Evolutionary conservation across 306 rosid species (phyloP).

Genomic region (Dicorynia guianensis): DNA sequence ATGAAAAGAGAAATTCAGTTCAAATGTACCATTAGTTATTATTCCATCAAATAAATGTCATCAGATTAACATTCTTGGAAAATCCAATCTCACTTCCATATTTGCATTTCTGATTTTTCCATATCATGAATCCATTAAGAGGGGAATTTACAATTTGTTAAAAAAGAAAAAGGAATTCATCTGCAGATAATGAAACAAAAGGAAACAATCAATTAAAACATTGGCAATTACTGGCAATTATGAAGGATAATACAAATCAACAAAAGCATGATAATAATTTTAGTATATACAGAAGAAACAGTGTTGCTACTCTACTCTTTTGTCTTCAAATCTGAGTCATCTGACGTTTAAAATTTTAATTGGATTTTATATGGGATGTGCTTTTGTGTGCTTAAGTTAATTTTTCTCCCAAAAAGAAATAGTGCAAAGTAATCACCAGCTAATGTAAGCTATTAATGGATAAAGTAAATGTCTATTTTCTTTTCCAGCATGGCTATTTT

Average conservation of each 20-base stretch:
- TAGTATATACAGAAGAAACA: conserved; percentile 1
- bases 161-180: conserved; percentile 1
- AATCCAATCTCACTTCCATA: conserved; percentile 12
- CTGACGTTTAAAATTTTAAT: too few relatives aligned
- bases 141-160: neutral
- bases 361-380: too few relatives aligned
- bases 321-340: neutral
- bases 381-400: neutral
- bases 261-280: neutral
- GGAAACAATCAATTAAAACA: neutral
- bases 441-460: conserved; percentile 13
- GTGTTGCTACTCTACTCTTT: neutral
- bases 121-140: conserved; percentile 10
- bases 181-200: neutral
- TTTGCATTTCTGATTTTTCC: conserved; percentile 3
- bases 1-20: conserved; percentile 33
- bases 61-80: neutral
- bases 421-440: conserved; percentile 21
- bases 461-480: neutral
- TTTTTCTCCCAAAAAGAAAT: conserved; percentile 2
- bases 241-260: neutral
- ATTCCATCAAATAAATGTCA: neutral
- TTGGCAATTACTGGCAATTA: conserved; percentile 7
- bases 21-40: neutral
- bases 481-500: conserved; percentile 6